These are phyloP conservation scores for Podosphaera xanthii DNA, from an alignment of 2,329 filamentous ascomycete genomes.

Conservation along the genomic window DNA sequence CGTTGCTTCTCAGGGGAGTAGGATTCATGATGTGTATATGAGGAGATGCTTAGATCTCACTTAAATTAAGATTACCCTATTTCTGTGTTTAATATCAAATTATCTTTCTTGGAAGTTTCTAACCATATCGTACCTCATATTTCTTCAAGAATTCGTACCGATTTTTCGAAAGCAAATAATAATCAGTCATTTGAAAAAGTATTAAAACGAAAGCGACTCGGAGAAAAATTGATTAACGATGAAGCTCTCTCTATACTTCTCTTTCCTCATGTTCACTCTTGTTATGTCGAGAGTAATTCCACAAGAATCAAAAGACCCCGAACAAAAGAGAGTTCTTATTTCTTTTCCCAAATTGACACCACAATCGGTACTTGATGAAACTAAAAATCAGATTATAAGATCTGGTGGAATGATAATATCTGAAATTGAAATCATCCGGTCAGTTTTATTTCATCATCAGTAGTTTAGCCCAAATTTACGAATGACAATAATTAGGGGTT, in stretches of 20 bases:
- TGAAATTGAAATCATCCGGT: background rate
- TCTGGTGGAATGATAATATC: background rate
- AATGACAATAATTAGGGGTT: background rate
- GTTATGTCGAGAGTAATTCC: background rate
- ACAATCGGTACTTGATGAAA: background rate
- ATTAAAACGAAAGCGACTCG: no score
- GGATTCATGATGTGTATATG: no score
- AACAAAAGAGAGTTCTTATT: background rate
- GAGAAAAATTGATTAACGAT: background rate
- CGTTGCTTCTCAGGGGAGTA: no score
- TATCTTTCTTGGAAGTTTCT: no score
- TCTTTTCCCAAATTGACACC: background rate
- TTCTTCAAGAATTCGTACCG: no score
- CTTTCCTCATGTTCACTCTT: background rate
- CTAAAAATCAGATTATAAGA: background rate
- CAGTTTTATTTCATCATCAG: background rate
- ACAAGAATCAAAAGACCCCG: background rate
- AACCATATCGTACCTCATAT: no score
- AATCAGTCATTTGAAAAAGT: no score
- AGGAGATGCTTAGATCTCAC: no score
- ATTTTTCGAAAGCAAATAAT: no score
- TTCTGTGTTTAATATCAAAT: no score
- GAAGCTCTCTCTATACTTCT: background rate
- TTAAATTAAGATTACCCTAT: no score
- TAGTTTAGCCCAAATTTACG: background rate